These are phyloP conservation scores for Fusarium circinatum DNA, from an alignment of 2,329 filamentous ascomycete genomes.

Conservation along the genomic window DNA sequence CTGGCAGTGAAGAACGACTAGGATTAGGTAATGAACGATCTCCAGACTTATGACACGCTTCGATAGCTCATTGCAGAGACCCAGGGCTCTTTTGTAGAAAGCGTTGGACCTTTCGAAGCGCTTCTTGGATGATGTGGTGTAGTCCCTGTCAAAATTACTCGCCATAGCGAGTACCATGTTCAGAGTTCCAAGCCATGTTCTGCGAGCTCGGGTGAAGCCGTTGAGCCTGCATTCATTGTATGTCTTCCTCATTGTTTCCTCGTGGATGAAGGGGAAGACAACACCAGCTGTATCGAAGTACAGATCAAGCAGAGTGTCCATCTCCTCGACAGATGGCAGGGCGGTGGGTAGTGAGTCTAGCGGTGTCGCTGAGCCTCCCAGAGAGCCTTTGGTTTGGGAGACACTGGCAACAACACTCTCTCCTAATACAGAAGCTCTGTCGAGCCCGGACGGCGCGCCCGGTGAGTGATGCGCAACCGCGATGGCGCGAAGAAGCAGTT, in stretches of 20 bases:
- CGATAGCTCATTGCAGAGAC: not conserved
- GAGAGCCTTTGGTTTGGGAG: not conserved
- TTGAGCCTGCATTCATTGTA: not conserved
- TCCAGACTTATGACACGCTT: not conserved
- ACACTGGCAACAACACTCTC: not conserved
- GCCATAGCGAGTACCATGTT: not conserved
- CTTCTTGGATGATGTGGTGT: not conserved
- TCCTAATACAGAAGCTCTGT: not conserved
- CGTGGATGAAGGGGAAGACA: not conserved
- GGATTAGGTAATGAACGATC: not conserved
- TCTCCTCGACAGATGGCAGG: not conserved
- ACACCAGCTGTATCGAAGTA: not conserved
- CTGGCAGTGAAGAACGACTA: not conserved
- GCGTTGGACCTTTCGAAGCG: not conserved
- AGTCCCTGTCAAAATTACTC: not conserved
- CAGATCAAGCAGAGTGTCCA: not conserved
- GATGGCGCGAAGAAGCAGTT: not conserved
- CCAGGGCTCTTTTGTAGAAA: not conserved
- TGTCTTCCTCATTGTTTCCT: not conserved
- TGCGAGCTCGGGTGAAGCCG: not conserved
- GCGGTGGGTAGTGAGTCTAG: not conserved
- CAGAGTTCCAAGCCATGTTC: not conserved
- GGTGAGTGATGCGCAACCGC: not conserved
- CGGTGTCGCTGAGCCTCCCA: not conserved
- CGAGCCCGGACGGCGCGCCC: not conserved